Evolutionary conservation across 495 filamentous ascomycete genomes (phyloP).

Genomic region (Tuber umbilicatum): DNA sequence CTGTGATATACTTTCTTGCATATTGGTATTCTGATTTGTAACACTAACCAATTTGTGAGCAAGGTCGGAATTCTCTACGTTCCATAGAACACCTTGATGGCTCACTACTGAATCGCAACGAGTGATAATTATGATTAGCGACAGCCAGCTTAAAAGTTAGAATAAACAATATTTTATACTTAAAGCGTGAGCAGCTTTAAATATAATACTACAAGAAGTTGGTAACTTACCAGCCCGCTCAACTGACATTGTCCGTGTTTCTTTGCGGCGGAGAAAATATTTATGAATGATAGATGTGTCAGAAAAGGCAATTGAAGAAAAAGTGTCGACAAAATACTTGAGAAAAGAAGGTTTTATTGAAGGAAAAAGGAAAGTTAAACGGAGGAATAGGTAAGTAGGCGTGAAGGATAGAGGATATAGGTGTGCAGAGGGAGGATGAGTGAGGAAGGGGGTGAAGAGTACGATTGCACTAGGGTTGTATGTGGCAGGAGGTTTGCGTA

Average conservation of each 20-base stretch:
- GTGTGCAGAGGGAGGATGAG: neutral
- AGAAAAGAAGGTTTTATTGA: too few species aligned
- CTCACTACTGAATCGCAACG: neutral
- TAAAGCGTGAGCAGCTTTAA: neutral
- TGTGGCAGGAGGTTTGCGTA: neutral
- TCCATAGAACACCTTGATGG: neutral
- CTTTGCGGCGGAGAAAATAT: too few species aligned
- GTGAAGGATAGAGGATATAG: too few species aligned
- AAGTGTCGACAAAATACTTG: too few species aligned
- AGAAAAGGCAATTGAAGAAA: neutral
- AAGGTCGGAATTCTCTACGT: neutral
- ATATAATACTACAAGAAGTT: neutral
- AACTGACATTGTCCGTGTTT: too few species aligned
- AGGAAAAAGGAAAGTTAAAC: too few species aligned
- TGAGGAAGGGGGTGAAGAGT: neutral
- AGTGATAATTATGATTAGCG: neutral
- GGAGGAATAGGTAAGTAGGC: too few species aligned
- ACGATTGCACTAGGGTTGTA: neutral
- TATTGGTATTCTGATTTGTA: neutral
- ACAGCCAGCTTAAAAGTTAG: neutral
- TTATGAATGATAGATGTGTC: neutral
- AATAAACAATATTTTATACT: neutral
- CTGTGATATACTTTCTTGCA: neutral
- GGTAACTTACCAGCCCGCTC: neutral
- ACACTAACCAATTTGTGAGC: neutral